Evolutionary conservation across 2,329 filamentous ascomycete species (phyloP), one percentile per base, ranked within the genome.

Genomic region (Stagonosporopsis tanaceti): DNA sequence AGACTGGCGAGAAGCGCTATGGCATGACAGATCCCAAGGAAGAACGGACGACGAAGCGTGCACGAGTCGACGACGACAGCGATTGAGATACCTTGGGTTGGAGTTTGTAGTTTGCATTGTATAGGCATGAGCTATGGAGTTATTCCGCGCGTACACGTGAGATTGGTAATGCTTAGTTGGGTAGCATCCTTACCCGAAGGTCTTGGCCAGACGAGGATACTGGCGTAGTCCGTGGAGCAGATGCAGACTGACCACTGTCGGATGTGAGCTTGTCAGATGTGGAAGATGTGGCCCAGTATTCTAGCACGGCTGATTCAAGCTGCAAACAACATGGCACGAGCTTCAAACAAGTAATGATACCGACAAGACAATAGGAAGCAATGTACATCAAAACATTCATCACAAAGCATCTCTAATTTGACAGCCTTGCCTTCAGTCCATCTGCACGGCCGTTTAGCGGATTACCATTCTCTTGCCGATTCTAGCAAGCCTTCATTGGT

Each of bases 31-130:
- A 91, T 28, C 83, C 83, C 53, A 47, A 47, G 27, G 72, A 81
- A 55, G 77, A 76, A 37, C 75, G 79, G 54, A 73, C 76, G 22
- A 71, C 84, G 47, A 97, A 97, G 82, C 86, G 90, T 68, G 89
- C 89, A 22, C 87, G 90, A 65, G 86, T 94, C 24, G 91, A 94
- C 25, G 90, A 92, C 57, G 91, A 93, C 54, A 77, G 76, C 47
- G 73, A 76, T 53, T 75, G 45, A 57, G 39, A 4, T n/a, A 17
- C 2, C 22, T 32, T 34, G 6, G 15, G 7, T 27, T 22, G 32
- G 15, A 15, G 4, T 41, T 30, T 1, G 51, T 47, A 41, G 37
- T 40, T 25, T n/a, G 27, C 54, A 42, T 57, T 44, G 42, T 37
- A 47, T 30, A 39, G 20, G 47, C 54, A 48, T 47, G 47, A n/a